phyloP scores from a whole-genome alignment of 768 basidiomycete genomes.

The Xerocomus potaroensis region DNA sequence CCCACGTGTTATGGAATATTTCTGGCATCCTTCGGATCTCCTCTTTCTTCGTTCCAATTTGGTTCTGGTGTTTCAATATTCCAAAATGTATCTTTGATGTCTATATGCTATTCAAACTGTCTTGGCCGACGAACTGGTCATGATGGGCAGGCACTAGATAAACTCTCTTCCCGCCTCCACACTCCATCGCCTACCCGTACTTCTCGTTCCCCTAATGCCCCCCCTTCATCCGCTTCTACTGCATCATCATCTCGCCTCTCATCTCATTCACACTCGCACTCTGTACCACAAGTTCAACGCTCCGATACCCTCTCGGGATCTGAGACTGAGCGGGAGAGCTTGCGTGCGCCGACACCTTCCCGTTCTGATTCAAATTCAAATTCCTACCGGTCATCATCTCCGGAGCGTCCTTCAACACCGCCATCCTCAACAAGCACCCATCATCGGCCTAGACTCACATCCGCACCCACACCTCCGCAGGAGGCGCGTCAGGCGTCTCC shows the following conservation, averaged over 20 bases:
- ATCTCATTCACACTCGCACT: slow-evolving; percentile 29
- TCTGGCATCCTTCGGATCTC: slow-evolving; percentile 9
- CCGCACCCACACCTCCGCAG: slow-evolving; percentile 46
- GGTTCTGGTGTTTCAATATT: slow-evolving; percentile 3
- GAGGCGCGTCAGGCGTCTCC: slow-evolving; percentile 37
- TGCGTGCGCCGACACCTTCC: slow-evolving; percentile 31
- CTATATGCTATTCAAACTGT: slow-evolving; percentile 18
- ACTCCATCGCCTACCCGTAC: slow-evolving; percentile 51
- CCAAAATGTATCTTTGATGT: slow-evolving; percentile 5
- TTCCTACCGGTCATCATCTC: slow-evolving; percentile 36
- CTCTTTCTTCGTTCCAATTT: neutral
- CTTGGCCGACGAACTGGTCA: slow-evolving; percentile 1
- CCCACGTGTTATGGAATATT: slow-evolving; percentile 30
- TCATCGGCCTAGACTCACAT: slow-evolving; percentile 42
- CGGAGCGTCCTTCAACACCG: slow-evolving; percentile 36
- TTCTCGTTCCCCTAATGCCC: slow-evolving; percentile 35
- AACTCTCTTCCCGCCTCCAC: slow-evolving; percentile 56
- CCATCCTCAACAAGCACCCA: slow-evolving; percentile 23
- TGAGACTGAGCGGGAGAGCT: slow-evolving; percentile 74
- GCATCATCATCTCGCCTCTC: slow-evolving; percentile 35
- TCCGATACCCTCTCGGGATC: slow-evolving; percentile 59
- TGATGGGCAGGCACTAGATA: slow-evolving; percentile 55
- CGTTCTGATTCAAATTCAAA: slow-evolving; percentile 30
- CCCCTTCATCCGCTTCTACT: slow-evolving; percentile 34
- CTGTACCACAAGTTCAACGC: slow-evolving; percentile 25